phyloP scores from a whole-genome alignment of 805 yeast genomes.

The Wickerhamiella musiphila region DNA sequence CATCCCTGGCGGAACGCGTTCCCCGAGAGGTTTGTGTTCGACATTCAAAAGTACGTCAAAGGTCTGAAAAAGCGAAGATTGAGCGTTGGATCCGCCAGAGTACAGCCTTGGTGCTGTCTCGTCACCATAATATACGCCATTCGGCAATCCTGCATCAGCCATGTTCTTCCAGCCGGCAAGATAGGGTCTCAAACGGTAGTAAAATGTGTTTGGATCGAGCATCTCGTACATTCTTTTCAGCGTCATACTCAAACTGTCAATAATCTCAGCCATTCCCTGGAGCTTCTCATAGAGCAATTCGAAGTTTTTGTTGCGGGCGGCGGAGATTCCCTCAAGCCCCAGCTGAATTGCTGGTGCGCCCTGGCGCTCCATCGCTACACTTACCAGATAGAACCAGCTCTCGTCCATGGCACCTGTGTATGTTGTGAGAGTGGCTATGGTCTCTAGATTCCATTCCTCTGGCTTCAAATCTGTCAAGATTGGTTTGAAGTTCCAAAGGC shows the following conservation, averaged over 20 bases:
- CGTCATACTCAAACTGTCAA: slow-evolving; percentile 56
- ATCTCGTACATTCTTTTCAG: slow-evolving; percentile 75
- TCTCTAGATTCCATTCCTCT: slow-evolving; percentile 37
- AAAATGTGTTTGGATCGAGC: slow-evolving; percentile 89
- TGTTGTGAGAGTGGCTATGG: slow-evolving; percentile 62
- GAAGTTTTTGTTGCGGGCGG: slow-evolving; percentile 32
- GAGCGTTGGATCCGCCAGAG: slow-evolving; percentile 92
- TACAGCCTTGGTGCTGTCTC: slow-evolving; percentile 37
- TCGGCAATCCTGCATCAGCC: slow-evolving; percentile 65
- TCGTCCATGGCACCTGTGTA: slow-evolving; percentile 86
- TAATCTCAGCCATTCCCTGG: slow-evolving; percentile 52
- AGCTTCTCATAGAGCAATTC: slow-evolving; percentile 29
- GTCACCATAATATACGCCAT: slow-evolving; percentile 65
- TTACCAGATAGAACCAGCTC: slow-evolving; percentile 81
- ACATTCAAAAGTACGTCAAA: slow-evolving; percentile 62
- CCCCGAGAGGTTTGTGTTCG: slow-evolving; percentile 65
- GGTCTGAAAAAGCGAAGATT: slow-evolving; percentile 75
- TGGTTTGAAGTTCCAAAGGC: slow-evolving; percentile 73
- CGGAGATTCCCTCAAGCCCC: slow-evolving; percentile 50
- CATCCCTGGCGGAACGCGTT: slow-evolving; percentile 21
- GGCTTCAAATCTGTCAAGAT: slow-evolving; percentile 31
- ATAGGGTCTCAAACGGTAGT: slow-evolving; percentile 71
- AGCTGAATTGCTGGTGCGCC: slow-evolving; percentile 56
- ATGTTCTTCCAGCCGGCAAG: slow-evolving; percentile 91
- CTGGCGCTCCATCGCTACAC: slow-evolving; percentile 67